phyloP scores from a whole-genome alignment of 73 alveolate species.

The Paramecium sexaurelia region DNA sequence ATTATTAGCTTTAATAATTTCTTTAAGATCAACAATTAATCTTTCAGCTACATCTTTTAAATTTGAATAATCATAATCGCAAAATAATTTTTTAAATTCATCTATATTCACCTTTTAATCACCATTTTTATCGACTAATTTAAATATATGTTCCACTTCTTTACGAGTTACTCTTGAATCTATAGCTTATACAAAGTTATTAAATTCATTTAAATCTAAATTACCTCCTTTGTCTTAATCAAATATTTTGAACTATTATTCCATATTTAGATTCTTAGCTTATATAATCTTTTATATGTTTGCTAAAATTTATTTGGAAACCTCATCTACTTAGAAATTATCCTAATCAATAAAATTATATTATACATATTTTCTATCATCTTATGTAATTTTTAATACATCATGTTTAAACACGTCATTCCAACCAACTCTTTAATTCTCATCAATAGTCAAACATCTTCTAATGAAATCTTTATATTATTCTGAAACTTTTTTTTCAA shows the following conservation, averaged over 20 bases:
- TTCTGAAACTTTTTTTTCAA: constrained; percentile 45
- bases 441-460: constrained; percentile 57
- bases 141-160: constrained; percentile 29
- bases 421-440: constrained; percentile 59
- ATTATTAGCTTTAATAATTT: constrained; percentile 64
- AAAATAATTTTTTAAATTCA: constrained; percentile 58
- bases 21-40: constrained; percentile 61
- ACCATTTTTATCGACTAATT: not conserved
- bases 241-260: not conserved
- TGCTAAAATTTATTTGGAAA: not conserved
- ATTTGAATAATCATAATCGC: constrained; percentile 59
- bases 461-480: constrained; percentile 57
- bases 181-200: not conserved
- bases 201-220: constrained; percentile 30
- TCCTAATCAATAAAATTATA: not conserved
- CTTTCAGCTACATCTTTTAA: constrained; percentile 59
- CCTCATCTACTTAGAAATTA: constrained; percentile 7
- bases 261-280: constrained; percentile 23
- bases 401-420: constrained; percentile 48
- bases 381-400: not conserved
- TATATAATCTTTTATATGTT: not conserved
- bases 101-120: not conserved
- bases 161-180: constrained; percentile 11
- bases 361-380: not conserved
- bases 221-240: constrained; percentile 46